Evolutionary conservation across 805 yeast species (phyloP).

Genomic region (Lipomyces kockii): DNA sequence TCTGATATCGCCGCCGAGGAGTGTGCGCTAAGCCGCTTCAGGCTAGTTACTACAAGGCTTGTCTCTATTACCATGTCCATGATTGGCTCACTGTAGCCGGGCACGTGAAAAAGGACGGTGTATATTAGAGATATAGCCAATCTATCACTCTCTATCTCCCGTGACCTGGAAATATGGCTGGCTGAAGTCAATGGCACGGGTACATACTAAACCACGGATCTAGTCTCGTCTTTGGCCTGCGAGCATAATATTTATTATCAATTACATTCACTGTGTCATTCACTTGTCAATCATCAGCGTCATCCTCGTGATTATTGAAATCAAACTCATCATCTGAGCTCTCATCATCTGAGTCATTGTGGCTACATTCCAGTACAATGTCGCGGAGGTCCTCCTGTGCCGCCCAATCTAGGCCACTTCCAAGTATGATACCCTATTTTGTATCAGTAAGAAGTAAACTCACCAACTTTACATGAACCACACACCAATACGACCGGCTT

Average conservation of each 20-base stretch:
- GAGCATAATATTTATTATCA: not conserved
- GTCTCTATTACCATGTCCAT: not conserved
- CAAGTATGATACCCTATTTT: conserved; percentile 25
- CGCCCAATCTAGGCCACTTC: conserved; percentile 31
- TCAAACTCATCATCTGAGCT: conserved; percentile 11
- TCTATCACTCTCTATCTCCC: not conserved
- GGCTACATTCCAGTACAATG: conserved; percentile 28
- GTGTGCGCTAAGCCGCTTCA: not conserved
- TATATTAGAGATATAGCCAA: not conserved
- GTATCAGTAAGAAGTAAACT: not conserved
- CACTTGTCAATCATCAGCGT: conserved; percentile 7
- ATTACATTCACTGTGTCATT: not conserved
- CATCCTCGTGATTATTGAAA: not conserved
- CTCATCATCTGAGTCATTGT: not conserved
- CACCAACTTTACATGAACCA: not conserved
- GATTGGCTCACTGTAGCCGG: not conserved
- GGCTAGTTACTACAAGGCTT: not conserved
- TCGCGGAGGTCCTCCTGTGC: conserved; percentile 17
- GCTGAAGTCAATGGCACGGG: too few species aligned
- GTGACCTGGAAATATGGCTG: not conserved
- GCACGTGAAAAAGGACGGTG: not conserved
- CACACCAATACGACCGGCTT: conserved; percentile 28
- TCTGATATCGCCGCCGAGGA: not conserved
- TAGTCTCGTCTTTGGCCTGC: too few species aligned
- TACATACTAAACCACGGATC: too few species aligned